Evolutionary conservation across 2,329 filamentous ascomycete genomes (phyloP).

Genomic region (Botrytis medusae): DNA sequence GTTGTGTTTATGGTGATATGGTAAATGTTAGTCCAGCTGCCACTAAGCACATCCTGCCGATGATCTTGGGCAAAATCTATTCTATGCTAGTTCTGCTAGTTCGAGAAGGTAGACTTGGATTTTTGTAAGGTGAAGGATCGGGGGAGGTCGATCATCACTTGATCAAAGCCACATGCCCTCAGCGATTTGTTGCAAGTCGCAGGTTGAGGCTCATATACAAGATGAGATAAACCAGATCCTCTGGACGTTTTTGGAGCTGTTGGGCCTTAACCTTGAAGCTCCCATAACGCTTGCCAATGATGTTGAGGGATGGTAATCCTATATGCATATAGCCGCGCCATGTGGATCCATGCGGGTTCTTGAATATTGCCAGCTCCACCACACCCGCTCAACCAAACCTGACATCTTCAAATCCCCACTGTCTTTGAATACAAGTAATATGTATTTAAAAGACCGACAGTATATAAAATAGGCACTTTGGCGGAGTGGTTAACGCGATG

Average conservation of each 20-base stretch:
- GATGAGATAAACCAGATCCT: neutral
- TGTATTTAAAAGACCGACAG: fast-evolving
- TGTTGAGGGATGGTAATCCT: neutral
- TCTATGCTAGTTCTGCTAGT: neutral
- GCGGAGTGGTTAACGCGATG: slow-evolving; percentile 23
- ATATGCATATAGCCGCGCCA: slow-evolving; percentile 1
- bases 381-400: neutral
- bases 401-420: neutral
- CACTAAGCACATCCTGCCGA: too few species aligned
- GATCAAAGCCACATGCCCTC: slow-evolving; percentile 13
- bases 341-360: slow-evolving; percentile 13
- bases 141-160: neutral
- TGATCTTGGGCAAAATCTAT: neutral
- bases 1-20: neutral
- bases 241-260: neutral
- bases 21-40: neutral
- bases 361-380: slow-evolving; percentile 10
- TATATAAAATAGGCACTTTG: neutral
- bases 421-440: neutral
- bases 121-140: neutral
- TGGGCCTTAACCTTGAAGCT: neutral
- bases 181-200: slow-evolving; percentile 12
- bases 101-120: too few species aligned
- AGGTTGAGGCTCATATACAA: neutral
- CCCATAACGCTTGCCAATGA: neutral